phyloP scores from a whole-genome alignment of 1,139 yeast species.

The Candida gigantensis region DNA sequence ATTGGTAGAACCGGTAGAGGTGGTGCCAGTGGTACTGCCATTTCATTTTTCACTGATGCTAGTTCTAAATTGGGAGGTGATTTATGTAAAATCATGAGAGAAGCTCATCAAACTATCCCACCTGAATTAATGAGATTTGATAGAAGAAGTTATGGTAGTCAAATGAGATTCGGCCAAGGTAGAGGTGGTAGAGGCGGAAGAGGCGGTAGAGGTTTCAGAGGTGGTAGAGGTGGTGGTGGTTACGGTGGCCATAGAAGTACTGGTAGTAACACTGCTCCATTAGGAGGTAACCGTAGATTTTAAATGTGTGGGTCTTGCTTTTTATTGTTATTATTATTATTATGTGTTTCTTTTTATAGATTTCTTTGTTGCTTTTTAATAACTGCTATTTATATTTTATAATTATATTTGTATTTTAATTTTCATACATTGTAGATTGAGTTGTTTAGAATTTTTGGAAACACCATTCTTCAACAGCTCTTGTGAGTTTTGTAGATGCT shows the following conservation, averaged over 20 bases:
- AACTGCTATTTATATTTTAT: too few relatives aligned
- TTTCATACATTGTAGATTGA: too few relatives aligned
- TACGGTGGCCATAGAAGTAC: constrained; percentile 31
- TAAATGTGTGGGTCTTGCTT: constrained; percentile 12
- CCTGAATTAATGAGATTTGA: constrained; percentile 59
- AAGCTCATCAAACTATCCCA: constrained; percentile 90
- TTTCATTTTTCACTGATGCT: constrained; percentile 88
- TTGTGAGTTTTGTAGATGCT: too few relatives aligned
- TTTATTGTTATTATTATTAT: constrained; percentile 3
- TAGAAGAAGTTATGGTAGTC: constrained; percentile 55
- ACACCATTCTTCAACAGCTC: too few relatives aligned
- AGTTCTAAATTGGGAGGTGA: constrained; percentile 90
- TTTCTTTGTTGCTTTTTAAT: not conserved
- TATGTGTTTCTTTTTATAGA: constrained; percentile 2
- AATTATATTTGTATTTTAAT: too few relatives aligned
- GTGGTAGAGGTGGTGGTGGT: constrained; percentile 30
- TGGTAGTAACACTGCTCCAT: constrained; percentile 35
- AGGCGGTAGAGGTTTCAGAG: constrained; percentile 36
- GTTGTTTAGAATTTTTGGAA: too few relatives aligned
- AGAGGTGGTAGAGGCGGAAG: constrained; percentile 60
- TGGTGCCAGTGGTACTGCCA: constrained; percentile 93
- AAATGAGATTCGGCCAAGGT: constrained; percentile 58
- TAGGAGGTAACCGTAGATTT: constrained; percentile 31
- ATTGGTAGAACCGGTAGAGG: constrained; percentile 99
- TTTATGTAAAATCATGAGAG: constrained; percentile 85